Conservation (phyloP, 208 protist genomes). For the Angomonas ambiguus region DNA sequence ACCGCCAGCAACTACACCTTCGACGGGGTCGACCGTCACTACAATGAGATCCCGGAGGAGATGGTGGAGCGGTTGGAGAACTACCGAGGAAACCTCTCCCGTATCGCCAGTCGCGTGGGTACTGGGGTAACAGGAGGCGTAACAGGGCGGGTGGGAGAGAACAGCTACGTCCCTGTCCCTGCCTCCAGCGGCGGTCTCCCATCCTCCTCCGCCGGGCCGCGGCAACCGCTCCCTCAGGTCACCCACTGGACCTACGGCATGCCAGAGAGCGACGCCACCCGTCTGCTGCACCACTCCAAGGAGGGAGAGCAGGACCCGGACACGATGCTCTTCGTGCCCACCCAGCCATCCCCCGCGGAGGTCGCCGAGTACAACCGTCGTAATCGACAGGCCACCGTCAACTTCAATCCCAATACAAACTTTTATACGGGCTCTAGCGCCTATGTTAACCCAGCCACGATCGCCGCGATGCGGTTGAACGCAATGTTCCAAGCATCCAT, state of each 20-base stretch:
- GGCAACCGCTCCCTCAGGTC: conserved; percentile 18
- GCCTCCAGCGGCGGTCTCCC: neutral
- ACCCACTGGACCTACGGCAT: conserved; percentile 71
- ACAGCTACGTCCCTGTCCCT: conserved; percentile 23
- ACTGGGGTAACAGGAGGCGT: conserved; percentile 21
- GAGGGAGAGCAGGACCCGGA: conserved; percentile 7
- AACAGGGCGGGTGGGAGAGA: conserved; percentile 13
- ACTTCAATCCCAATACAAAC: neutral
- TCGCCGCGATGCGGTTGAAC: conserved; percentile 39
- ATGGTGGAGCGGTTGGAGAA: conserved; percentile 30
- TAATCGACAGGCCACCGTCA: neutral
- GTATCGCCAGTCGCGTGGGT: conserved; percentile 21
- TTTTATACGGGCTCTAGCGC: neutral
- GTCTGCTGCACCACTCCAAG: conserved; percentile 11
- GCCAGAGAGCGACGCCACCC: conserved; percentile 17
- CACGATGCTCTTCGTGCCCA: conserved; percentile 25
- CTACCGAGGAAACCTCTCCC: conserved; percentile 36
- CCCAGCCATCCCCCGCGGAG: neutral
- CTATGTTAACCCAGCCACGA: conserved; percentile 27
- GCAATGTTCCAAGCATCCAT: conserved; percentile 36
- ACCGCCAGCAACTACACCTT: conserved; percentile 19
- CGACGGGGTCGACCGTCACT: conserved; percentile 6
- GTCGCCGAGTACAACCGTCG: neutral
- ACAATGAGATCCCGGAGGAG: conserved; percentile 8
- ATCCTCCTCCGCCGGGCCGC: neutral